Conservation (phyloP, 257 asterid species). For the Parsonsia alboflavescens region DNA sequence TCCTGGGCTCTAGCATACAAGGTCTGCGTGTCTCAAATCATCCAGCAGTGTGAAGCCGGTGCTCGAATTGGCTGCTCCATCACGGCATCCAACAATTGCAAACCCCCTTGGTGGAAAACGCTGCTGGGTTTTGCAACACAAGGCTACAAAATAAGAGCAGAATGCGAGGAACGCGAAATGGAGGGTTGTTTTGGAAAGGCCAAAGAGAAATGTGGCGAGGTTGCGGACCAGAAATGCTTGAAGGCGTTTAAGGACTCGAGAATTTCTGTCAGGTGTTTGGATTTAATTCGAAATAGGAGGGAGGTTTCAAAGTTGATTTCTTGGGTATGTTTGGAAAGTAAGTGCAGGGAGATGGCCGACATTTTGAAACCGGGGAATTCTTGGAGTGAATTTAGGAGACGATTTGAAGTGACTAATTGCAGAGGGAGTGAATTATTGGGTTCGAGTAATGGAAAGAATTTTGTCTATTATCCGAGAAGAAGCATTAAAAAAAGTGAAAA, state of each 20-base stretch:
- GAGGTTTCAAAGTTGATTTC: slow-evolving; percentile 54
- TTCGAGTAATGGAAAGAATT: slow-evolving; percentile 18
- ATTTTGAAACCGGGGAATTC: slow-evolving; percentile 31
- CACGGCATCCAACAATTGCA: slow-evolving; percentile 74
- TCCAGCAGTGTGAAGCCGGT: slow-evolving; percentile 70
- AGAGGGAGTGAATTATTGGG: slow-evolving; percentile 62
- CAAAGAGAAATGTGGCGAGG: slow-evolving; percentile 44
- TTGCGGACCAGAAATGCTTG: slow-evolving; percentile 58
- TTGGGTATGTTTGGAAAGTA: slow-evolving; percentile 37
- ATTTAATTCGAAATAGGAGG: slow-evolving; percentile 33
- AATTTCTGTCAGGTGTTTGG: slow-evolving; percentile 39
- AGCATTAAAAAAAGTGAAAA: slow-evolving; percentile 3
- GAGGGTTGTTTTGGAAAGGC: slow-evolving; percentile 54
- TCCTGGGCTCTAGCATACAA: slow-evolving; percentile 64
- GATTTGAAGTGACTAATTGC: slow-evolving; percentile 31
- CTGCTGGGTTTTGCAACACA: slow-evolving; percentile 37
- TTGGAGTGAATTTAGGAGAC: slow-evolving; percentile 46
- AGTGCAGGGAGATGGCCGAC: slow-evolving; percentile 25
- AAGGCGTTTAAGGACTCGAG: slow-evolving; percentile 58
- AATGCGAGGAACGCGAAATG: slow-evolving; percentile 83
- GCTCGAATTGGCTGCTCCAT: slow-evolving; percentile 88
- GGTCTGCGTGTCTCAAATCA: slow-evolving; percentile 44
- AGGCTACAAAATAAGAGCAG: slow-evolving; percentile 51
- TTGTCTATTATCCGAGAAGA: slow-evolving; percentile 37
- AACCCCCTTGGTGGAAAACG: slow-evolving; percentile 78